phyloP scores from a whole-genome alignment of 164 flowering plant genomes.

The Nymphaea colorata region DNA sequence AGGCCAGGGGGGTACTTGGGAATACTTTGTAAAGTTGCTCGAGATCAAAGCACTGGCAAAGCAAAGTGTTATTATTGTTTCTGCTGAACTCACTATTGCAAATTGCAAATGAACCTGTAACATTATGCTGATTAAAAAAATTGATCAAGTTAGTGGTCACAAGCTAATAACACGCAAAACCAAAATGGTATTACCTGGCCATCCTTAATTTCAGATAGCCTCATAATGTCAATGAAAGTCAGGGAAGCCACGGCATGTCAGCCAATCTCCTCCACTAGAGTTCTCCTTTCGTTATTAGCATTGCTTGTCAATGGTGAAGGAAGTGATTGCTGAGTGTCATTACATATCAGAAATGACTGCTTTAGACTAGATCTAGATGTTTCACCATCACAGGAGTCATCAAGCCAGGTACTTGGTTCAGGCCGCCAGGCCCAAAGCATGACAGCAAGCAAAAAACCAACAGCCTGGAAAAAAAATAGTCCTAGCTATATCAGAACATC shows the following conservation, averaged over 20 bases:
- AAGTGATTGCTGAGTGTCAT: background rate
- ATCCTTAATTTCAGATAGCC: background rate
- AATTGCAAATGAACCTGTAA: too few species aligned
- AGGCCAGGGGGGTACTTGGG: too few species aligned
- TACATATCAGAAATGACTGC: background rate
- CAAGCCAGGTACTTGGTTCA: conserved; percentile 10
- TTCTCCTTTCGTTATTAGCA: too few species aligned
- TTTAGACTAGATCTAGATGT: background rate
- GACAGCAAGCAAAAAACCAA: conserved; percentile 16
- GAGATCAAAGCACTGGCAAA: too few species aligned
- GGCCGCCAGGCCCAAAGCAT: conserved; percentile 25
- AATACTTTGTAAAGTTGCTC: too few species aligned
- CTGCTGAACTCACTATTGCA: too few species aligned
- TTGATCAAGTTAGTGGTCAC: too few species aligned
- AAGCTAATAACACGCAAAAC: too few species aligned
- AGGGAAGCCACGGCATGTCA: background rate
- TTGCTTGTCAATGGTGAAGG: background rate
- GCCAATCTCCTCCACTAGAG: background rate
- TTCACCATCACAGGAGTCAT: background rate
- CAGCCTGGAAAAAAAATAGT: conserved; percentile 14
- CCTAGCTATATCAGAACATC: background rate
- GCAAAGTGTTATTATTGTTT: too few species aligned
- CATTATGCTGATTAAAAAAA: too few species aligned
- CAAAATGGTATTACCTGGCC: too few species aligned
- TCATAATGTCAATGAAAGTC: background rate